Evolutionary conservation across 257 asterid genomes (phyloP).

Genomic region (Parsonsia alboflavescens): DNA sequence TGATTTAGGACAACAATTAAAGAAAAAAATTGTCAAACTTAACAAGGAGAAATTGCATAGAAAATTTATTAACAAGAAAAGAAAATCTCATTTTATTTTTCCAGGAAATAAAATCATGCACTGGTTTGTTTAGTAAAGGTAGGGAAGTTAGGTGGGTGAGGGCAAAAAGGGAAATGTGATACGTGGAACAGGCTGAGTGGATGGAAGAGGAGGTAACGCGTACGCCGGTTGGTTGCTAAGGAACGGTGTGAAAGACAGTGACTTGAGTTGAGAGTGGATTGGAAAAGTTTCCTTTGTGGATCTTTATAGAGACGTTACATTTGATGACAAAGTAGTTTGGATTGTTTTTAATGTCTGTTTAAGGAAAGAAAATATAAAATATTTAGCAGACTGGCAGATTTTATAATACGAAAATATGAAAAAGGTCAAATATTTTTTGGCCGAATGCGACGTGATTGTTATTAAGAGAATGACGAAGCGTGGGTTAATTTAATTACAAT

Average conservation of each 20-base stretch:
- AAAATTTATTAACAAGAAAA: no score
- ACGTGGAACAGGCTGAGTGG: not conserved
- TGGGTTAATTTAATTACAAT: conserved; percentile 5
- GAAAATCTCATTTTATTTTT: no score
- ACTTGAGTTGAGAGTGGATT: not conserved
- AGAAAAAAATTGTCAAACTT: no score
- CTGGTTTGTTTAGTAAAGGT: no score
- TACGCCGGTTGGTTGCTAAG: not conserved
- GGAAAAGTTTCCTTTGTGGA: conserved; percentile 4
- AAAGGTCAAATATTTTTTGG: not conserved
- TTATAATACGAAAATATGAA: not conserved
- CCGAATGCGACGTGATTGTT: not conserved
- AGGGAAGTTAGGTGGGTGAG: not conserved
- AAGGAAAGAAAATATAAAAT: conserved; percentile 1
- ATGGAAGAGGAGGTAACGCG: not conserved
- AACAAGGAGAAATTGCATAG: no score
- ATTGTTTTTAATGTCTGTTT: conserved; percentile 8
- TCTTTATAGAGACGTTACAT: conserved; percentile 28
- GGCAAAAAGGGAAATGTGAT: no score
- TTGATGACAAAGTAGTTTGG: conserved; percentile 15
- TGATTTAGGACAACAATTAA: no score
- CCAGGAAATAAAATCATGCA: no score
- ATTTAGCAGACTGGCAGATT: not conserved
- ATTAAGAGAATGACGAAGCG: not conserved
- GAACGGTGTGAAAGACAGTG: conserved; percentile 7